A percentile compares a stretch with the other conserved stretches of the same genome.
These are phyloP conservation scores for Chaetomiaceae sp. DNA, from an alignment of 2,329 filamentous ascomycete species.

Conservation along the genomic window DNA sequence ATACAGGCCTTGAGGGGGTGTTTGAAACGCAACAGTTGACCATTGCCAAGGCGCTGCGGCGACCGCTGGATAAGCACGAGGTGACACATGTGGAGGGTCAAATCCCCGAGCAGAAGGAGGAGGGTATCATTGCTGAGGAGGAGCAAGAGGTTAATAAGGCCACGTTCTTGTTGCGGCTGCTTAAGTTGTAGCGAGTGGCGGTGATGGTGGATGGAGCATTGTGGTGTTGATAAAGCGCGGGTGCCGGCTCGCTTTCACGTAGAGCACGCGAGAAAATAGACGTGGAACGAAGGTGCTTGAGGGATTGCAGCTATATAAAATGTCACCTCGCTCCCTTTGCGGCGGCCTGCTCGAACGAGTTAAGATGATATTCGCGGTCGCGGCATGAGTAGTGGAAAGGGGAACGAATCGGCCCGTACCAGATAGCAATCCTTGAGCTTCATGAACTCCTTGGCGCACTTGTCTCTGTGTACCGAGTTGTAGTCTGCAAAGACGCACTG, in stretches of 20 bases:
- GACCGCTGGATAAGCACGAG: slow-evolving; percentile 68
- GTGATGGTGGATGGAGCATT: not conserved
- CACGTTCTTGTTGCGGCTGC: slow-evolving; percentile 59
- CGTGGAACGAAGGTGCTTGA: not conserved
- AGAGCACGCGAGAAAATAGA: slow-evolving; percentile 14
- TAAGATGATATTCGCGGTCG: slow-evolving; percentile 1
- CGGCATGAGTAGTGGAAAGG: not conserved
- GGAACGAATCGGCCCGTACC: slow-evolving; percentile 47
- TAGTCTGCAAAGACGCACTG: slow-evolving; percentile 90
- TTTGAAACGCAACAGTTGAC: slow-evolving; percentile 63
- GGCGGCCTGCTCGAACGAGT: slow-evolving; percentile 18
- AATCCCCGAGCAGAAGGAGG: slow-evolving; percentile 46
- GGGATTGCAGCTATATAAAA: no score
- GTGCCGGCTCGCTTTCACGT: not conserved
- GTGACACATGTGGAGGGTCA: slow-evolving; percentile 57
- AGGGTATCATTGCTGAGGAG: slow-evolving; percentile 69
- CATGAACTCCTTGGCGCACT: slow-evolving; percentile 82
- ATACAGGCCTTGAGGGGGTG: slow-evolving; percentile 64
- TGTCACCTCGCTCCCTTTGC: slow-evolving; percentile 23
- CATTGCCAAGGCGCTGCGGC: slow-evolving; percentile 73
- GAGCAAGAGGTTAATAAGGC: slow-evolving; percentile 83
- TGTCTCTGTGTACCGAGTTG: slow-evolving; percentile 84
- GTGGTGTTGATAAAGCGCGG: not conserved
- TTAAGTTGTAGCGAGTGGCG: slow-evolving; percentile 57
- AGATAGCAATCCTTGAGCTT: slow-evolving; percentile 82